phyloP scores from a whole-genome alignment of 2,329 filamentous ascomycete species.

The Immersiporthe knoxdaviesiana region DNA sequence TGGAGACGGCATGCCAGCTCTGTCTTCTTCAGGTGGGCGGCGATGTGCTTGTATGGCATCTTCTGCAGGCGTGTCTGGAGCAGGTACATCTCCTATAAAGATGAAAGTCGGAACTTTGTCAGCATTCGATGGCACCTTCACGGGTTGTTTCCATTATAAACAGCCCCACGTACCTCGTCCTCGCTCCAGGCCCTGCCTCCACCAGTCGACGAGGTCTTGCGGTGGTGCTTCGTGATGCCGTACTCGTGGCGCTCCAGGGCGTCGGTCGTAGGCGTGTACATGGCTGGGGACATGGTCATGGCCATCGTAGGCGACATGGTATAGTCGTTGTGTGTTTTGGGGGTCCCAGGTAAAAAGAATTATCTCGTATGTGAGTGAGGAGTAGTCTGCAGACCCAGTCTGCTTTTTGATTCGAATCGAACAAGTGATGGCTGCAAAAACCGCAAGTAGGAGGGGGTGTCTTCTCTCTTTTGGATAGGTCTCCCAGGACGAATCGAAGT shows the following conservation, averaged over 20 bases:
- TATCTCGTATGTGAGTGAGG: neutral
- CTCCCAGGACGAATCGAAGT: constrained; percentile 18
- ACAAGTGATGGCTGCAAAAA: constrained; percentile 31
- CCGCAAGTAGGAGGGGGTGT: constrained; percentile 3
- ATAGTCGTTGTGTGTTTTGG: constrained; percentile 35
- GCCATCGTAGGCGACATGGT: constrained; percentile 56
- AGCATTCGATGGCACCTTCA: neutral
- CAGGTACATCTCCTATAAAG: constrained; percentile 75
- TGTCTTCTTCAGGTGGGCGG: constrained; percentile 82
- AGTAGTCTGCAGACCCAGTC: constrained; percentile 44
- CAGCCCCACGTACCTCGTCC: constrained; percentile 67
- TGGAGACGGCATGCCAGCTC: constrained; percentile 86
- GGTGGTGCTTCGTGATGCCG: constrained; percentile 65
- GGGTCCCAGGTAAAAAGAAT: constrained; percentile 40
- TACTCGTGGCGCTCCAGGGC: constrained; percentile 61
- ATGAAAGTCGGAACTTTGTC: no score
- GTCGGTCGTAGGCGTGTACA: constrained; percentile 58
- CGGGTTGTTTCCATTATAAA: no score
- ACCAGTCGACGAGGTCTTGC: constrained; percentile 71
- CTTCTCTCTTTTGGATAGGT: neutral
- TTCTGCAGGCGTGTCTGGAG: constrained; percentile 83
- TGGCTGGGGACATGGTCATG: constrained; percentile 47
- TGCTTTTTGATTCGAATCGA: constrained; percentile 49
- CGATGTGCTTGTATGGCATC: constrained; percentile 91
- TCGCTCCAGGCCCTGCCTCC: constrained; percentile 84